A percentile compares a stretch with the other conserved stretches of the same genome.
Conservation (phyloP, 805 yeast genomes). For the Ogataea corticis region DNA sequence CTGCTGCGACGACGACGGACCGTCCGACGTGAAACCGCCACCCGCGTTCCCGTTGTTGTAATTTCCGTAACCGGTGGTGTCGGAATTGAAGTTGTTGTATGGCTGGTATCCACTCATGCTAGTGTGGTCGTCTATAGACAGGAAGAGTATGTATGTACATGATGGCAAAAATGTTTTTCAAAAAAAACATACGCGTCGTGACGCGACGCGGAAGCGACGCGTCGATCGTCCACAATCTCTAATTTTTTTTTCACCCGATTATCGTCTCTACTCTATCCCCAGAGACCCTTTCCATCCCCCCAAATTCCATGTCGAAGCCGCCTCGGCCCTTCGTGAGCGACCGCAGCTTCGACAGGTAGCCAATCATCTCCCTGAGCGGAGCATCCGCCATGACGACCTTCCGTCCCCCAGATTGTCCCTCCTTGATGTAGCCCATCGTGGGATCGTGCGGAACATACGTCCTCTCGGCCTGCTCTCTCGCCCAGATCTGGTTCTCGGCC, state of each 20-base stretch:
- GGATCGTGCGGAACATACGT: constrained; percentile 78
- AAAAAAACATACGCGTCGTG: constrained; percentile 1
- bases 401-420: constrained; percentile 33
- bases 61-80: constrained; percentile 40
- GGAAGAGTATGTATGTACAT: neutral
- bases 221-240: neutral
- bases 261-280: constrained; percentile 48
- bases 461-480: constrained; percentile 54
- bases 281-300: constrained; percentile 69
- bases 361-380: constrained; percentile 88
- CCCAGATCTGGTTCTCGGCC: constrained; percentile 45
- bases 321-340: constrained; percentile 91
- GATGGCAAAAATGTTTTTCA: constrained; percentile 6
- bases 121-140: neutral
- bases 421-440: constrained; percentile 44
- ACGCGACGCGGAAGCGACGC: neutral
- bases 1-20: constrained; percentile 22
- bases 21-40: constrained; percentile 35
- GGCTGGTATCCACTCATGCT: constrained; percentile 38
- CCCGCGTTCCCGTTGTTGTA: constrained; percentile 22
- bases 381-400: constrained; percentile 74
- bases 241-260: constrained; percentile 9
- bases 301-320: constrained; percentile 73
- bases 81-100: constrained; percentile 36
- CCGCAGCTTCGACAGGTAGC: constrained; percentile 75